phyloP scores from a whole-genome alignment of 345 rosid genomes.

The Corchorus capsularis region DNA sequence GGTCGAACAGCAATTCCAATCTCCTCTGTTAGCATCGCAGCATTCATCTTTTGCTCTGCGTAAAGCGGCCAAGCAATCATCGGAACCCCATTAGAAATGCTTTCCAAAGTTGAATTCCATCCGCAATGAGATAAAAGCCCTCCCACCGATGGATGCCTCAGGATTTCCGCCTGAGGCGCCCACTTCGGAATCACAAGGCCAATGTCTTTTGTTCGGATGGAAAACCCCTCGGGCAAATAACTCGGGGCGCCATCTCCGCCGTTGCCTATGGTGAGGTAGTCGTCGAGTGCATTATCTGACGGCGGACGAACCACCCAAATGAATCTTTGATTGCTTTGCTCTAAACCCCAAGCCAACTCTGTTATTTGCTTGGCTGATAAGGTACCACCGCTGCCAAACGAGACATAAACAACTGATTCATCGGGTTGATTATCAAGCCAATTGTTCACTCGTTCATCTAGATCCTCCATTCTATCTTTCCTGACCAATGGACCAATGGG shows the following conservation, averaged over 20 bases:
- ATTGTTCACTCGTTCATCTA: neutral
- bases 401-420: conserved; percentile 60
- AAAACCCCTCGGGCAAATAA: conserved; percentile 61
- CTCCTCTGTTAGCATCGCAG: conserved; percentile 47
- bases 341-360: conserved; percentile 50
- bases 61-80: conserved; percentile 74
- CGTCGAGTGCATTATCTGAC: neutral
- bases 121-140: conserved; percentile 79
- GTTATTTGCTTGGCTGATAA: conserved; percentile 37
- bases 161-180: conserved; percentile 64
- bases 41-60: conserved; percentile 74
- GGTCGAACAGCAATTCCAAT: conserved; percentile 45
- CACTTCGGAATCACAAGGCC: conserved; percentile 55
- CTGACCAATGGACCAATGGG: conserved; percentile 19
- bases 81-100: conserved; percentile 58
- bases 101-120: conserved; percentile 67
- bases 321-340: conserved; percentile 35
- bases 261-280: conserved; percentile 9
- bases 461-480: neutral
- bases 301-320: conserved; percentile 54
- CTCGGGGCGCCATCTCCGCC: conserved; percentile 15
- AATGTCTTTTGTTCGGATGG: conserved; percentile 30
- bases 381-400: conserved; percentile 78
- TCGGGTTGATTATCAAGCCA: conserved; percentile 58
- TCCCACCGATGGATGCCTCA: conserved; percentile 58